Evolutionary conservation across 169 alveolate genomes (phyloP).

Genomic region (Perkinsus chesapeaki): DNA sequence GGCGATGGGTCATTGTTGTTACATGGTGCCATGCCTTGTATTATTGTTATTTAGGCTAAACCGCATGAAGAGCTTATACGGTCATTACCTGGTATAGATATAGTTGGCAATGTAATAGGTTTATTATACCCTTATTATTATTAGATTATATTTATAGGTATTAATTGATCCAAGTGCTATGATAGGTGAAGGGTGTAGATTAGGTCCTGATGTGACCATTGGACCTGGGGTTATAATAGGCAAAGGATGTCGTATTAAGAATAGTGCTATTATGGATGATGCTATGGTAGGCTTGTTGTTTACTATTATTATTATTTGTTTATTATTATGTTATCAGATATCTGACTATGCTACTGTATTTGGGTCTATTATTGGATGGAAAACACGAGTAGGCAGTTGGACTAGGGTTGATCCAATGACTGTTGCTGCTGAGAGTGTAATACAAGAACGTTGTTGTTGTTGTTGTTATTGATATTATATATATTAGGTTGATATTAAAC

Average conservation of each 20-base stretch:
- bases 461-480: neutral
- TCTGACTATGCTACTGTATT: conserved; percentile 54
- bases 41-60: neutral
- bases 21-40: no score
- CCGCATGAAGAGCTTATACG: conserved; percentile 9
- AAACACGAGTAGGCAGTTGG: conserved; percentile 85
- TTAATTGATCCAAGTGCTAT: conserved; percentile 39
- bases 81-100: conserved; percentile 37
- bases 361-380: conserved; percentile 88
- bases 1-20: no score
- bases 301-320: neutral
- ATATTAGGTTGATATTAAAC: conserved; percentile 68
- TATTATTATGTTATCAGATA: conserved; percentile 31
- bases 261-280: conserved; percentile 63
- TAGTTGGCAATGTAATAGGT: conserved; percentile 47
- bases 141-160: neutral
- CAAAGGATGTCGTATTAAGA: conserved; percentile 78
- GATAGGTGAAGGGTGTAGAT: conserved; percentile 66
- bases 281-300: neutral
- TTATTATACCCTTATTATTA: neutral
- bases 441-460: neutral
- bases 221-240: conserved; percentile 84
- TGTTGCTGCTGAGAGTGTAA: neutral
- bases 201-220: conserved; percentile 84
- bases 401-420: conserved; percentile 20